Conservation (phyloP, 495 filamentous ascomycete genomes). For the Xylaria nigripes region DNA sequence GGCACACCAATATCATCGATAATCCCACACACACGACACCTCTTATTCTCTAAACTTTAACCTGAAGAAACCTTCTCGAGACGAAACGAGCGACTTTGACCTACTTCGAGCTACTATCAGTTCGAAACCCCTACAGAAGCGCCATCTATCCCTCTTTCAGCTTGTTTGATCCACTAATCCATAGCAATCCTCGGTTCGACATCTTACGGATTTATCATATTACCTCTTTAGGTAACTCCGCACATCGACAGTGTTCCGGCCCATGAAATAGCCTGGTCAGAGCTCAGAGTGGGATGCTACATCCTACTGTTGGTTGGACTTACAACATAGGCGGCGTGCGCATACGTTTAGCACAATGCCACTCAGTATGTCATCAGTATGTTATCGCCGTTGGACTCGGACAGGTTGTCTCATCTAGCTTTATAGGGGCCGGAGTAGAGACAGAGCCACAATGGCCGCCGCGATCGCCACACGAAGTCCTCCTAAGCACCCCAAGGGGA, state of each 20-base stretch:
- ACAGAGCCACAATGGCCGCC: conserved; percentile 70
- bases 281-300: neutral
- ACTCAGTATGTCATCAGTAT: conserved; percentile 7
- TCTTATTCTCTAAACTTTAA: too few relatives aligned
- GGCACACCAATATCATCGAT: too few relatives aligned
- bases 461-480: conserved; percentile 72
- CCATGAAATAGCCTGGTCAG: neutral
- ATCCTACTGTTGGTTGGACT: neutral
- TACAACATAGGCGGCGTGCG: neutral
- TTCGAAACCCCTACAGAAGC: too few relatives aligned
- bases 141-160: too few relatives aligned
- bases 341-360: conserved; percentile 5
- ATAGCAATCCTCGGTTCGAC: too few relatives aligned
- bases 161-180: too few relatives aligned
- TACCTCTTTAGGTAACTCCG: neutral
- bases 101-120: too few relatives aligned
- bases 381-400: neutral
- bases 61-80: too few relatives aligned
- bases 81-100: too few relatives aligned
- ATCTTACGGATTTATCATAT: neutral
- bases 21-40: too few relatives aligned
- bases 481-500: conserved; percentile 73
- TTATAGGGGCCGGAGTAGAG: conserved; percentile 17
- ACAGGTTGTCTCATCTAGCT: neutral
- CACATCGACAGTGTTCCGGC: neutral